Percentiles rank a stretch among this genome's conserved stretches.
These are phyloP conservation scores for Rhododendron henanense DNA, from an alignment of 148 eudicot genomes.

Conservation along the genomic window DNA sequence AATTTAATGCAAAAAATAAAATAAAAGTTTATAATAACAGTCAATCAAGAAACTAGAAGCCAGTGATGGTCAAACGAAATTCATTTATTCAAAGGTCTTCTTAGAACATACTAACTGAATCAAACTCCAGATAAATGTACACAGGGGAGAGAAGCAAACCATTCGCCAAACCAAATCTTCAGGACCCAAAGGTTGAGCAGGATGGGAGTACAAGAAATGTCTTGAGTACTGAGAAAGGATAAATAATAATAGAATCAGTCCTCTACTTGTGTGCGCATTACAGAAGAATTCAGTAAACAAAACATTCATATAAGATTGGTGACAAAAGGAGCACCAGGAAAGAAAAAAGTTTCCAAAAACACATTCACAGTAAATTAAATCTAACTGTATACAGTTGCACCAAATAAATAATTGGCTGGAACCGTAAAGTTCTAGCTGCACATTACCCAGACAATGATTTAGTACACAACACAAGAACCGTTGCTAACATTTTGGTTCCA, in stretches of 20 bases:
- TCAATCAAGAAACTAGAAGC: not conserved
- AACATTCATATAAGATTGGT: too few relatives aligned
- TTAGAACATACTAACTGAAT: not conserved
- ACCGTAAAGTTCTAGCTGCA: constrained; percentile 2
- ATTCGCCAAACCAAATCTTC: constrained; percentile 96
- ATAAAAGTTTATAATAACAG: not conserved
- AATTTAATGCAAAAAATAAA: not conserved
- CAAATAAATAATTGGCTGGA: not conserved
- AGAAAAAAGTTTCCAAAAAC: too few relatives aligned
- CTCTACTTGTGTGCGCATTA: not conserved
- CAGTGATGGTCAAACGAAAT: not conserved
- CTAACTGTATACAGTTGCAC: too few relatives aligned
- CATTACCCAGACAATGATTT: not conserved
- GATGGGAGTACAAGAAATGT: constrained; percentile 90
- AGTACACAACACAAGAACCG: not conserved
- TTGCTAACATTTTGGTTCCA: constrained; percentile 3
- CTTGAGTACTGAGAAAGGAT: constrained; percentile 61
- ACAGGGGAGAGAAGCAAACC: constrained; percentile 44
- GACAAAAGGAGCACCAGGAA: too few relatives aligned
- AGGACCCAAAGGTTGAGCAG: constrained; percentile 93
- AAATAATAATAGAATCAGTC: constrained; percentile 5
- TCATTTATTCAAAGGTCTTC: not conserved
- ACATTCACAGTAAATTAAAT: too few relatives aligned
- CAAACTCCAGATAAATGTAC: not conserved
- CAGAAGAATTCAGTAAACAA: too few relatives aligned